These are phyloP conservation scores for Colletotrichum karsti DNA, from an alignment of 2,329 filamentous ascomycete species.

Conservation along the genomic window DNA sequence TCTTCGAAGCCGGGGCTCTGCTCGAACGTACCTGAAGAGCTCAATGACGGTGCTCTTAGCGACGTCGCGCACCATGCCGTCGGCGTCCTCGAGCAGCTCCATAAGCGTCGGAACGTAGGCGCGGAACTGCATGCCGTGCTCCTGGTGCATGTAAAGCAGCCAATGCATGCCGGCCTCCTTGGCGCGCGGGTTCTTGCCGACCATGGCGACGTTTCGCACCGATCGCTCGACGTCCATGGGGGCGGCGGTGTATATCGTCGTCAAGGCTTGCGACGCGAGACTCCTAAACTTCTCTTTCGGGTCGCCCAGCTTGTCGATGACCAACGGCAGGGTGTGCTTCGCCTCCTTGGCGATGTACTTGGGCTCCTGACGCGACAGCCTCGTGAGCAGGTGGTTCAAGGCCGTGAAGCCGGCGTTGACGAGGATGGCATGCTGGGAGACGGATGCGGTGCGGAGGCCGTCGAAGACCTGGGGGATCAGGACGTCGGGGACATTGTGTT, in stretches of 20 bases:
- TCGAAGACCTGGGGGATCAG: slow-evolving; percentile 82
- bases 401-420: slow-evolving; percentile 87
- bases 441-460: slow-evolving; percentile 77
- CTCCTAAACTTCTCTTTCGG: slow-evolving; percentile 84
- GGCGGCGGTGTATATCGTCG: slow-evolving; percentile 77
- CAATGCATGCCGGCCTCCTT: slow-evolving; percentile 89
- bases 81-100: slow-evolving; percentile 88
- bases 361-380: slow-evolving; percentile 85
- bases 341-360: slow-evolving; percentile 76
- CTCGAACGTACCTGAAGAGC: slow-evolving; percentile 74
- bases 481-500: slow-evolving; percentile 84
- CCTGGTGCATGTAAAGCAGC: slow-evolving; percentile 86
- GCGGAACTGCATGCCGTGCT: slow-evolving; percentile 82
- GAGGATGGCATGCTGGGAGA: slow-evolving; percentile 79
- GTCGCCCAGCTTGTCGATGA: slow-evolving; percentile 88
- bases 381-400: slow-evolving; percentile 86
- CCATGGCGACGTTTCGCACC: slow-evolving; percentile 80
- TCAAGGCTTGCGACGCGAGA: slow-evolving; percentile 78
- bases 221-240: slow-evolving; percentile 80
- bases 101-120: slow-evolving; percentile 85
- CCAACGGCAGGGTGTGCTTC: slow-evolving; percentile 74
- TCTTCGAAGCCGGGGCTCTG: slow-evolving; percentile 37
- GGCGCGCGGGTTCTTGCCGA: slow-evolving; percentile 81
- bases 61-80: slow-evolving; percentile 84
- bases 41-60: slow-evolving; percentile 87